A percentile compares a stretch with the other conserved stretches of the same genome.
Evolutionary conservation across 352 stramenopile genomes (phyloP).

Genomic region (Pelagophyceae sp.): DNA sequence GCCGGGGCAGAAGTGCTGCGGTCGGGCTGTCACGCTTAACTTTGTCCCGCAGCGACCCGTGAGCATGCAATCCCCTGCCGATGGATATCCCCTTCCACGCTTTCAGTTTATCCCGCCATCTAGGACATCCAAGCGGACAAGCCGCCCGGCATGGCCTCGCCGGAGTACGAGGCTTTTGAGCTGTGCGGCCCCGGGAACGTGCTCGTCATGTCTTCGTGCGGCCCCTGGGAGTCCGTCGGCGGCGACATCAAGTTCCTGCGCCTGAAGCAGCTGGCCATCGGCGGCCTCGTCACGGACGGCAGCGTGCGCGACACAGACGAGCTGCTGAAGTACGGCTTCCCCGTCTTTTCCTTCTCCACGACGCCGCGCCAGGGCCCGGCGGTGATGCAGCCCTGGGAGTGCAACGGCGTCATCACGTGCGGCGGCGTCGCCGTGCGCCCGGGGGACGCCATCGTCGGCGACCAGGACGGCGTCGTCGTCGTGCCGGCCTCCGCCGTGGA

Average conservation of each 20-base stretch:
- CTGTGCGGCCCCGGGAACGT: conserved; percentile 56
- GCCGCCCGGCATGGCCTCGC: conserved; percentile 45
- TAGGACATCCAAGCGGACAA: conserved; percentile 55
- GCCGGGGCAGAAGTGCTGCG: conserved; percentile 46
- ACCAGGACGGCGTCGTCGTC: conserved; percentile 59
- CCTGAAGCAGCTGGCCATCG: conserved; percentile 49
- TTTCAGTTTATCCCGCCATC: no score
- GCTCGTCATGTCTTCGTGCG: conserved; percentile 52
- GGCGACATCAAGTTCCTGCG: conserved; percentile 62
- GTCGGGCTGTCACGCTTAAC: conserved; percentile 52
- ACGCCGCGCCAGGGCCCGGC: conserved; percentile 54
- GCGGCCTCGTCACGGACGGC: conserved; percentile 56
- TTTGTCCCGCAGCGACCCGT: conserved; percentile 51
- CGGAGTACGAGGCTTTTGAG: conserved; percentile 62
- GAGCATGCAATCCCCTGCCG: neutral
- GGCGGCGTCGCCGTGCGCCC: conserved; percentile 46
- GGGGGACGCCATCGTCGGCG: conserved; percentile 56
- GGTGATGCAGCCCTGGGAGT: conserved; percentile 60
- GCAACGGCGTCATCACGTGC: conserved; percentile 50
- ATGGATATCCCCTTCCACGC: no score
- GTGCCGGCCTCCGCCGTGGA: conserved; percentile 54
- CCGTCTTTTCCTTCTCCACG: conserved; percentile 53
- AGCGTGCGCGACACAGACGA: conserved; percentile 57
- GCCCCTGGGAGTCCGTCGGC: conserved; percentile 48
- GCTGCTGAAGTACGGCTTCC: conserved; percentile 61